Conservation (phyloP, 305 asterid genomes). For the Fraxinus platypoda region DNA sequence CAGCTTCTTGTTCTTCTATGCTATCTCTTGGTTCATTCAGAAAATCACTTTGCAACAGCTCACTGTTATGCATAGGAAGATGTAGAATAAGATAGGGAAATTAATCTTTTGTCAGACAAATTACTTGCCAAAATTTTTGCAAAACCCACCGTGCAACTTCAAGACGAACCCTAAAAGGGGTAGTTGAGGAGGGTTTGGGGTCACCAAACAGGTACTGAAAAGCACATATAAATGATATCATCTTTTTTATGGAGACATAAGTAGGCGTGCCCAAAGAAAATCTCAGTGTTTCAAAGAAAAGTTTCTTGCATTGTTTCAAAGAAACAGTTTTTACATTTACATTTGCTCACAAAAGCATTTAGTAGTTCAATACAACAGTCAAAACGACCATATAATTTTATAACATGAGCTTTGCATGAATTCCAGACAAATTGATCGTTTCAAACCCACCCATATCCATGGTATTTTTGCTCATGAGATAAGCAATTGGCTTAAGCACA, state of each 20-base stretch:
- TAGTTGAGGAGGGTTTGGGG: conserved; percentile 1
- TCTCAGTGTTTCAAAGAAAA: neutral
- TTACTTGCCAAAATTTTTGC: neutral
- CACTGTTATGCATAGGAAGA: conserved; percentile 42
- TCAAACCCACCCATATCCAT: neutral
- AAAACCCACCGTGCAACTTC: conserved; percentile 3
- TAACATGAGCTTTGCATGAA: neutral
- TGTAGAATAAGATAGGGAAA: conserved; percentile 20
- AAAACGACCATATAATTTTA: neutral
- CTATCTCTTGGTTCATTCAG: conserved; percentile 76
- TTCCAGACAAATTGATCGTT: neutral
- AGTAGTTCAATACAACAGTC: neutral
- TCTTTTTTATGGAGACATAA: neutral
- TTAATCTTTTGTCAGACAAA: neutral
- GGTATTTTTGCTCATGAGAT: neutral
- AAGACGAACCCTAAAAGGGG: neutral
- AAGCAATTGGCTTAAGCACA: conserved; percentile 1
- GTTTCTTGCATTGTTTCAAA: conserved; percentile 7
- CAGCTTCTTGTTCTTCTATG: conserved; percentile 82
- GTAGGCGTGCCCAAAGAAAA: neutral
- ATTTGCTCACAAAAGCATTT: conserved; percentile 8
- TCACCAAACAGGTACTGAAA: neutral
- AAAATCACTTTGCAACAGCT: conserved; percentile 83
- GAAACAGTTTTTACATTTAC: conserved; percentile 8
- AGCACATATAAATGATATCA: neutral